Percentiles rank a stretch among this genome's conserved stretches.
phyloP scores from a whole-genome alignment of 208 protist species.

The Acanthamoeba castellanii region DNA sequence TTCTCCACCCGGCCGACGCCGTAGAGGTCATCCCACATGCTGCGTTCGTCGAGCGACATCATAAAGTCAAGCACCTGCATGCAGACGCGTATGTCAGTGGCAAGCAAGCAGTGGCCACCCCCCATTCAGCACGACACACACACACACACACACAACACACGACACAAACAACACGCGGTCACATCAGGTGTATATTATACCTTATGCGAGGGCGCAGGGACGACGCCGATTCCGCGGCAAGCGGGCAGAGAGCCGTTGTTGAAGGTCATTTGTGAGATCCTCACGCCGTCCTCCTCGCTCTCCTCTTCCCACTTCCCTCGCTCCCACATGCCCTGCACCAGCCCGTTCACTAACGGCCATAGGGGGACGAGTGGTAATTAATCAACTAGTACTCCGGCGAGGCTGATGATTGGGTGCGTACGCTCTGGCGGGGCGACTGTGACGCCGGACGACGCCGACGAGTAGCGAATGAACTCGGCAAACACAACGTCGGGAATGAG shows the following conservation, averaged over 20 bases:
- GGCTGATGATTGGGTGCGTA: background rate
- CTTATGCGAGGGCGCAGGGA: background rate
- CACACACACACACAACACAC: background rate
- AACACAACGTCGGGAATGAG: constrained; percentile 42
- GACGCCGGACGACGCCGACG: background rate
- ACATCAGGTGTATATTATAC: background rate
- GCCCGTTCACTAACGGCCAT: background rate
- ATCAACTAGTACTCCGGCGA: too few species aligned
- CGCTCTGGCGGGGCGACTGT: background rate
- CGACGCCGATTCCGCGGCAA: background rate
- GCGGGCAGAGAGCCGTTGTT: constrained; percentile 31
- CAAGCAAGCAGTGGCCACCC: background rate
- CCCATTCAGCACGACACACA: background rate
- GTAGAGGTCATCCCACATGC: constrained; percentile 53
- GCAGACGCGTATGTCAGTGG: background rate
- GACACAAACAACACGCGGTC: background rate
- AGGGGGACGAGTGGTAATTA: too few species aligned
- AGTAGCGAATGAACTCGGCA: constrained; percentile 8
- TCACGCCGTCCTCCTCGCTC: constrained; percentile 26
- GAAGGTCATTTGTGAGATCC: constrained; percentile 30
- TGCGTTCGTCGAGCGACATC: constrained; percentile 44
- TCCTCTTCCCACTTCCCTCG: background rate
- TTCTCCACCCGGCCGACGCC: constrained; percentile 32
- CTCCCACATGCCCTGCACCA: constrained; percentile 18
- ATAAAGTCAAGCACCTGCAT: constrained; percentile 30